These are phyloP conservation scores for Heritiera fomes DNA, from an alignment of 345 rosid species.

Conservation along the genomic window DNA sequence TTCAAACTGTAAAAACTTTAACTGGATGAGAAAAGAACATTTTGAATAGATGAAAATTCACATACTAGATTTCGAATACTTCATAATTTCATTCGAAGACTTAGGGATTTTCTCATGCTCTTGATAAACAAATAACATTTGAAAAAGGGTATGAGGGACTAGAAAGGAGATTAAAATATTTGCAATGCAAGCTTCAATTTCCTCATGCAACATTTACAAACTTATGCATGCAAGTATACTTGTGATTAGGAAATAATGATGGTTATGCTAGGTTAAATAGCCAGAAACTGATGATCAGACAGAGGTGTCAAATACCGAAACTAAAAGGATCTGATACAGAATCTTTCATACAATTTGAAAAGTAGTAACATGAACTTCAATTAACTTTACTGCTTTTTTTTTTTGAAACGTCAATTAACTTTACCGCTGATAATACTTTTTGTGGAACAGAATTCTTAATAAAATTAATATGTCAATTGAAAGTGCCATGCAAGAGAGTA, in stretches of 20 bases:
- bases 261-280: not conserved
- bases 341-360: not conserved
- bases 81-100: not conserved
- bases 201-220: conserved; percentile 13
- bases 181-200: not conserved
- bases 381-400: not conserved
- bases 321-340: not conserved
- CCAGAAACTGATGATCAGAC: not conserved
- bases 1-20: conserved; percentile 55
- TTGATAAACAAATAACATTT: not conserved
- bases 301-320: not conserved
- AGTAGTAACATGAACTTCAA: not conserved
- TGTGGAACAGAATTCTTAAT: not conserved
- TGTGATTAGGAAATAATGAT: not conserved
- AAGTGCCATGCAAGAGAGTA: not conserved
- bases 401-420: not conserved
- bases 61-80: not conserved
- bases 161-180: not conserved
- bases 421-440: not conserved
- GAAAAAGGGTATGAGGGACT: not conserved
- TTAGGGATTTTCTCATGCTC: not conserved
- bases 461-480: not conserved
- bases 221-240: not conserved
- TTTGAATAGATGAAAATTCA: not conserved
- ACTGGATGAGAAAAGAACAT: conserved; percentile 13